phyloP scores from a whole-genome alignment of 192 early-diverging fungal species.

The Entomortierella parvispora region DNA sequence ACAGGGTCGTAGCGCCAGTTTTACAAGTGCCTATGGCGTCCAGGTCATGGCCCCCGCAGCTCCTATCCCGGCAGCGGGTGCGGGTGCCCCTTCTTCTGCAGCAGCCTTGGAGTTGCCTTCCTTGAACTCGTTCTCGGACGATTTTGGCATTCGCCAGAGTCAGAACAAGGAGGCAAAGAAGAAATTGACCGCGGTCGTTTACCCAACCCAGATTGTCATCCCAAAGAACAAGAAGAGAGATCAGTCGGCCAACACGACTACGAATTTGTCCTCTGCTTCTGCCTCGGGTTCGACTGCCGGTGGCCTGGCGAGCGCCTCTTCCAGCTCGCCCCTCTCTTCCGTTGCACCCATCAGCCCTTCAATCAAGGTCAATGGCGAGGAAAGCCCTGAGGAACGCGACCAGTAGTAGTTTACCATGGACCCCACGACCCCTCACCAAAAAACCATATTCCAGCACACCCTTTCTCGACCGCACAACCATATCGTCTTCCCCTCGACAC shows the following conservation, averaged over 20 bases:
- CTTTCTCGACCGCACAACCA: too few relatives aligned
- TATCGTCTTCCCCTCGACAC: too few relatives aligned
- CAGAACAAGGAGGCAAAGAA: constrained; percentile 21
- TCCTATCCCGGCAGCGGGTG: too few relatives aligned
- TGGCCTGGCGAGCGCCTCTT: constrained; percentile 13
- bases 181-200: constrained; percentile 39
- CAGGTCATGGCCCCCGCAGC: constrained; percentile 12
- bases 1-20: constrained; percentile 36
- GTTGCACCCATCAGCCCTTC: constrained; percentile 6
- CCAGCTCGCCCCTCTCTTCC: background rate
- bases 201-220: constrained; percentile 46
- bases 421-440: too few relatives aligned
- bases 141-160: constrained; percentile 20
- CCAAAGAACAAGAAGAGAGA: constrained; percentile 41
- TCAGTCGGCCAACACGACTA: background rate
- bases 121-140: constrained; percentile 45
- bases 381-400: background rate
- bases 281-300: background rate
- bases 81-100: background rate
- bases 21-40: constrained; percentile 45
- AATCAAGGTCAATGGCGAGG: constrained; percentile 12
- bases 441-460: too few relatives aligned
- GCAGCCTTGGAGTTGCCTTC: constrained; percentile 40
- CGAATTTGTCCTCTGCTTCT: too few relatives aligned
- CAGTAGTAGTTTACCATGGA: too few relatives aligned